Evolutionary conservation across 1,139 yeast species (phyloP), one percentile per base, ranked within the genome.

Genomic region (Debaryomyces coudertii): DNA sequence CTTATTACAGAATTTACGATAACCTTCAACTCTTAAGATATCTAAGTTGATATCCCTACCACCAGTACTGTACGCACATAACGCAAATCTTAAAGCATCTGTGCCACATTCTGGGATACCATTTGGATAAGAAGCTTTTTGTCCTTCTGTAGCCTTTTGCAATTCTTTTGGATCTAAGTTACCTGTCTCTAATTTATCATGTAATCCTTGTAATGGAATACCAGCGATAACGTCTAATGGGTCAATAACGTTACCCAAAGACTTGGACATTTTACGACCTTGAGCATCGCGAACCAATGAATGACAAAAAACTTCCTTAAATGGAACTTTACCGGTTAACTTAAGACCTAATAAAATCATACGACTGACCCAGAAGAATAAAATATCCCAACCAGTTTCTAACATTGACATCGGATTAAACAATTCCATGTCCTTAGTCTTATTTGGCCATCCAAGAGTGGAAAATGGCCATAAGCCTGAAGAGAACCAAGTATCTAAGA

Each of bases 21-120:
- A 93, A 62, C 99, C 99, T 68, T 95, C 99, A 57, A 93, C 97
- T 76, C 99, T 88, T 68, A 90, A 77, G 61, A 93, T 90, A 66
- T 93, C 98, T 67, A 93, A 81, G 73, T 93, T 93, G 69, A 93
- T 93, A 65, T 93, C 99, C 73, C 98, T 86, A 60, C 97, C 98
- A 74, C 99, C 99, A 47, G 99, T 92, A 43, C 97, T 87, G 77
- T 93, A 93, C 46, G 98, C 97, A 82, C 99, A 93, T 56, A 93
- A 81, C 22, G 99, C 98, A 67, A 93, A 93, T 76, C 99, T 85
- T 73, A 93, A 77, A 36, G 99, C 99, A 71, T 93, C 99, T 45
- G 98, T 92, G 77, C 99, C 99, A 80, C 99, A 93, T 74, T 93
- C 97, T 48, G 99, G 98, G 58, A 93, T 92, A 75, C 99, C 99